These are phyloP conservation scores for Colletotrichum navitas DNA, from an alignment of 2,329 filamentous ascomycete species.

Conservation along the genomic window DNA sequence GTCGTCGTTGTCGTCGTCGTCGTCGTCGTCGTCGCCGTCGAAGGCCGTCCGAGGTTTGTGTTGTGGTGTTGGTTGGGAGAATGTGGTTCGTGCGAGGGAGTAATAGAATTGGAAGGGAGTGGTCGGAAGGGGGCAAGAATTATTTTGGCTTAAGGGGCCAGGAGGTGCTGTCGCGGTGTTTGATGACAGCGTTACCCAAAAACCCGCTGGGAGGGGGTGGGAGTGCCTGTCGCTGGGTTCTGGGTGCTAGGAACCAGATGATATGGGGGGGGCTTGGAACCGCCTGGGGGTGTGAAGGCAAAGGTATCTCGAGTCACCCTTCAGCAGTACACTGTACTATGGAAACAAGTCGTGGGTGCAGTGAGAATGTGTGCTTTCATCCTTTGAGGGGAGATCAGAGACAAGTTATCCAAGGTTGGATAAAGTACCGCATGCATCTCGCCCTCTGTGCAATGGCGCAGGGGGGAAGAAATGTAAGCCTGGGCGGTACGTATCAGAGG, in stretches of 20 bases:
- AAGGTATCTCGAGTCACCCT: constrained; percentile 5
- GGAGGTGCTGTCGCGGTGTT: constrained; percentile 42
- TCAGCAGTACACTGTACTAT: not conserved
- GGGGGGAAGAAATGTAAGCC: constrained; percentile 21
- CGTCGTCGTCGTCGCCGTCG: constrained; percentile 11
- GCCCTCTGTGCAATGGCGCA: constrained; percentile 29
- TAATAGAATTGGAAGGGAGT: constrained; percentile 40
- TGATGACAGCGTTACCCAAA: constrained; percentile 42
- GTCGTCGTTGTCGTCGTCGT: constrained; percentile 22
- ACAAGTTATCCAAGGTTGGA: constrained; percentile 36
- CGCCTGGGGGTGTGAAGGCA: not conserved
- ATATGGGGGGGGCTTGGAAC: not conserved
- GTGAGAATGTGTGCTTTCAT: constrained; percentile 20
- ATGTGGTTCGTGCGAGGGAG: constrained; percentile 42
- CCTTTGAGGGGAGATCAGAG: constrained; percentile 9
- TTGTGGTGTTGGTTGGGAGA: constrained; percentile 35
- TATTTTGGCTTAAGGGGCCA: constrained; percentile 42
- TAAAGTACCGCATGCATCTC: constrained; percentile 32
- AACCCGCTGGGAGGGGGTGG: constrained; percentile 37
- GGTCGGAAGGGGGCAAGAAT: constrained; percentile 43
- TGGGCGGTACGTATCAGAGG: constrained; percentile 15
- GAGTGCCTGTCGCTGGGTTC: constrained; percentile 4
- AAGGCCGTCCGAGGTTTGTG: constrained; percentile 36
- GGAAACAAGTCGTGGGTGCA: not conserved
- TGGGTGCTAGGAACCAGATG: not conserved